Conservation (phyloP, 78 protist genomes). For the Cavenderia fasciculata region DNA sequence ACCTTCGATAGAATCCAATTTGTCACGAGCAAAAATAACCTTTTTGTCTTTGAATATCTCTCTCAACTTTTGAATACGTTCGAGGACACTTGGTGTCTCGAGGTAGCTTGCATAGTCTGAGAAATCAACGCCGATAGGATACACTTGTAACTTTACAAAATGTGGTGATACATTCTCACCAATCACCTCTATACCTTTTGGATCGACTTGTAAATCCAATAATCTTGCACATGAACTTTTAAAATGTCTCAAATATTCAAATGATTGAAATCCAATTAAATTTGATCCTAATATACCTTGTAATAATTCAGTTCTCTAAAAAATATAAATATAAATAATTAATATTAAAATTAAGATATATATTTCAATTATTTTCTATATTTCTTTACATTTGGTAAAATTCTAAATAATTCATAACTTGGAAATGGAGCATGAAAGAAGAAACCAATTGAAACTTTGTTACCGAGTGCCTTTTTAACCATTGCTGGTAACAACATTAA, state of each 20-base stretch:
- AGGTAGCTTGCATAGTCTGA: neutral
- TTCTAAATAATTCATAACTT: slow-evolving; percentile 88
- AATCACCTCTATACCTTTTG: slow-evolving; percentile 37
- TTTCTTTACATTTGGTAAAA: slow-evolving; percentile 77
- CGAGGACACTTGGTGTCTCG: neutral
- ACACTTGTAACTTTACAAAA: slow-evolving; percentile 35
- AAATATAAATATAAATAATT: neutral
- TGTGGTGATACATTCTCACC: neutral
- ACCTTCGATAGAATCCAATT: slow-evolving; percentile 91
- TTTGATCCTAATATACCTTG: slow-evolving; percentile 83
- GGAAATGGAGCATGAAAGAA: slow-evolving; percentile 95
- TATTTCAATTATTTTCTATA: neutral
- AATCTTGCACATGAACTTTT: slow-evolving; percentile 47
- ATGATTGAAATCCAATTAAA: slow-evolving; percentile 90
- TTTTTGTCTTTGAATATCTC: slow-evolving; percentile 57
- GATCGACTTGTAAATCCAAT: slow-evolving; percentile 43
- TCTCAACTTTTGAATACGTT: neutral
- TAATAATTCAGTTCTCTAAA: slow-evolving; percentile 76
- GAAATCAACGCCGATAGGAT: slow-evolving; percentile 55
- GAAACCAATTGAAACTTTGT: slow-evolving; percentile 82
- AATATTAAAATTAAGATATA: neutral
- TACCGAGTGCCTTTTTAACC: slow-evolving; percentile 50
- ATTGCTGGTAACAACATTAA: slow-evolving; percentile 89
- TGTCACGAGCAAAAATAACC: slow-evolving; percentile 86
- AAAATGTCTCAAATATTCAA: slow-evolving; percentile 53